Base-by-base conservation (phyloP, 257 asterid species). In the Leonotis leonurus region DNA sequence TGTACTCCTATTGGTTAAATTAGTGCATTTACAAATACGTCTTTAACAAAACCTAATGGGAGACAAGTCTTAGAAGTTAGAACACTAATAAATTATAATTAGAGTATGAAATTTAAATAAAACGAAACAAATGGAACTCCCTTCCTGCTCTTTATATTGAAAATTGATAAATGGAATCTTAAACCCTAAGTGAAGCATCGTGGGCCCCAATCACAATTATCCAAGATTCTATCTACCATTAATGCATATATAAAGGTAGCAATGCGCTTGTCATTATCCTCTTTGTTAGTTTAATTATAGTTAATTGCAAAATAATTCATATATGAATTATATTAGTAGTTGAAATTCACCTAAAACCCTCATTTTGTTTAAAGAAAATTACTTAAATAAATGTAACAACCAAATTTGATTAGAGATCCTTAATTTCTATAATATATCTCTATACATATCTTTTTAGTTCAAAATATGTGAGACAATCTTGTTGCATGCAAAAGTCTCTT, bases 121-220 rank as follows among this genome's bases (percentile, higher is more conserved):
- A 56, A 64, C 50, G 8, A 64, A 57, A 55, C 29, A 64, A 32
- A 71, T 17, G 39, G 4, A 32, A 57, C 35, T 52, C 30, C 21
- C 35, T 39, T 11, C 17, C 35, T 18, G 3, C 41, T 36, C 25
- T 26, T 62, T 54, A 37, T 64, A 16, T 14, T 39, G 40, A n/a
- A 40, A n/a, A n/a, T n/a, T n/a, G n/a, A n/a, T n/a, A n/a, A n/a
- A 57, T 26, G 68, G 68, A 65, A 65, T 65, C 76, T 73, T 73
- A 54, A 68, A 49, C 74, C 61, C 63, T 45, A 73, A 73, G 77
- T 39, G 73, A 73, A 73, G 77, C 73, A 66, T 72, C 66, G 35
- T 43, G 20, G 73, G 65, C 46, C 64, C 71, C 56, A 54, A 11
- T 11, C 8, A 37, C 72, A 59, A 49, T 60, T 25, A 65, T 29